phyloP scores from a whole-genome alignment of 2,329 filamentous ascomycete species.

The Microascus cirrosus region DNA sequence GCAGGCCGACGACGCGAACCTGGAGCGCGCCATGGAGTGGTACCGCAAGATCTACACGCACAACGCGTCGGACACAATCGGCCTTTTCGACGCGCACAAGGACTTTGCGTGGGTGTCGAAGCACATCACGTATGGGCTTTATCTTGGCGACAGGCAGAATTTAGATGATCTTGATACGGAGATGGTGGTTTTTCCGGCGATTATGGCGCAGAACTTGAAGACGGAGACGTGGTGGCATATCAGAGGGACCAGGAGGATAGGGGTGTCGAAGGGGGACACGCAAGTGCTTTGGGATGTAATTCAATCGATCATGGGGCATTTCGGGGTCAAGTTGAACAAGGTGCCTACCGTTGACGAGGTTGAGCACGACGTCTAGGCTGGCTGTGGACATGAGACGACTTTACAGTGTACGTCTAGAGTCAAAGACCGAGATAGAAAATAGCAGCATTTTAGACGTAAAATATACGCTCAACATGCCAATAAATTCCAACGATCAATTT shows the following conservation, averaged over 20 bases:
- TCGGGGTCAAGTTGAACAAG: conserved; percentile 11
- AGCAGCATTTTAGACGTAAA: too few relatives aligned
- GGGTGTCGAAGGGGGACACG: conserved; percentile 15
- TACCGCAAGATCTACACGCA: conserved; percentile 43
- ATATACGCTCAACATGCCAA: too few relatives aligned
- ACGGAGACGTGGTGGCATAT: conserved; percentile 45
- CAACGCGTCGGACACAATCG: conserved; percentile 25
- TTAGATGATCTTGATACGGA: conserved; percentile 43
- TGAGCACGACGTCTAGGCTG: conserved; percentile 13
- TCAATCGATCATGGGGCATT: conserved; percentile 13
- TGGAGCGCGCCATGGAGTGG: conserved; percentile 41
- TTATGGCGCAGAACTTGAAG: conserved; percentile 46
- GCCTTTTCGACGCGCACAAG: conserved; percentile 22
- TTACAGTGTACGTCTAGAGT: too few relatives aligned
- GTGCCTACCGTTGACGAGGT: conserved; percentile 17
- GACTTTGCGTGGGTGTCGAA: conserved; percentile 37
- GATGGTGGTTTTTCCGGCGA: conserved; percentile 38
- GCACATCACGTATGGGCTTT: conserved; percentile 48
- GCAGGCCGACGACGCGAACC: conserved; percentile 45
- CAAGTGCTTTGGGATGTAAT: conserved; percentile 15
- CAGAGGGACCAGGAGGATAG: conserved; percentile 32
- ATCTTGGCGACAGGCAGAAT: conserved; percentile 42
- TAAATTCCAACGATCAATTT: too few relatives aligned
- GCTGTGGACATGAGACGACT: too few relatives aligned
- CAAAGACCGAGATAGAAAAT: too few relatives aligned